These are phyloP conservation scores for Globisporangium radiosum DNA, from an alignment of 352 stramenopile species.

Conservation along the genomic window DNA sequence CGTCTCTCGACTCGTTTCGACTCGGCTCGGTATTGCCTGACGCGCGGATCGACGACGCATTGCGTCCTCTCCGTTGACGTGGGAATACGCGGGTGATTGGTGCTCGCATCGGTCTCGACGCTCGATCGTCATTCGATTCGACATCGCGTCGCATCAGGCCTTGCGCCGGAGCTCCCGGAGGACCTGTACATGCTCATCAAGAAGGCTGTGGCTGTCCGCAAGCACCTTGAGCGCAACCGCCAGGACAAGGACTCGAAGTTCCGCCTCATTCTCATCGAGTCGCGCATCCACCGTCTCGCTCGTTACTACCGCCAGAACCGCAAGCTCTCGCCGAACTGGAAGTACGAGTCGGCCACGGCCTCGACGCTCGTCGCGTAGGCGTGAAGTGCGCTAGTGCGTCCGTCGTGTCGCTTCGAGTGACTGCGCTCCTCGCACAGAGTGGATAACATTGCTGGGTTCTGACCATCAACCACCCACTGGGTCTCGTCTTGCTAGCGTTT, in stretches of 20 bases:
- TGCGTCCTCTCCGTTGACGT: slow-evolving; percentile 67
- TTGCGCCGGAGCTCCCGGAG: slow-evolving; percentile 98
- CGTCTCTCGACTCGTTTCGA: background rate
- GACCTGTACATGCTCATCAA: slow-evolving; percentile 99
- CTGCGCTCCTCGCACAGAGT: slow-evolving; percentile 4
- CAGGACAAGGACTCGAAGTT: slow-evolving; percentile 99
- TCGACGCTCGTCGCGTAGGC: slow-evolving; percentile 99
- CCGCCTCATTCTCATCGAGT: slow-evolving; percentile 99
- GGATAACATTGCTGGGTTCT: slow-evolving; percentile 6
- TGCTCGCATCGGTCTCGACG: slow-evolving; percentile 3
- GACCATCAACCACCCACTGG: background rate
- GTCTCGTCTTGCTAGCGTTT: background rate
- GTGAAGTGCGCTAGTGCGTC: background rate
- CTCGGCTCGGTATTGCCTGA: slow-evolving; percentile 81
- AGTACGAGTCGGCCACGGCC: slow-evolving; percentile 98
- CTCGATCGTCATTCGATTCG: background rate
- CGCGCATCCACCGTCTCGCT: slow-evolving; percentile 97
- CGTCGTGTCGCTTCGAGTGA: too few species aligned
- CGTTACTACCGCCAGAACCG: slow-evolving; percentile 99
- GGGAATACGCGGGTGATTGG: slow-evolving; percentile 71
- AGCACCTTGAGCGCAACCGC: slow-evolving; percentile 99
- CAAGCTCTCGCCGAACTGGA: slow-evolving; percentile 99
- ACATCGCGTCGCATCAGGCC: slow-evolving; percentile 35
- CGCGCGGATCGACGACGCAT: slow-evolving; percentile 50
- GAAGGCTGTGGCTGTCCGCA: slow-evolving; percentile 99